Percentiles rank a stretch among this genome's conserved stretches.
phyloP scores from a whole-genome alignment of 129 eudicot species.

The Deinandra increscens region DNA sequence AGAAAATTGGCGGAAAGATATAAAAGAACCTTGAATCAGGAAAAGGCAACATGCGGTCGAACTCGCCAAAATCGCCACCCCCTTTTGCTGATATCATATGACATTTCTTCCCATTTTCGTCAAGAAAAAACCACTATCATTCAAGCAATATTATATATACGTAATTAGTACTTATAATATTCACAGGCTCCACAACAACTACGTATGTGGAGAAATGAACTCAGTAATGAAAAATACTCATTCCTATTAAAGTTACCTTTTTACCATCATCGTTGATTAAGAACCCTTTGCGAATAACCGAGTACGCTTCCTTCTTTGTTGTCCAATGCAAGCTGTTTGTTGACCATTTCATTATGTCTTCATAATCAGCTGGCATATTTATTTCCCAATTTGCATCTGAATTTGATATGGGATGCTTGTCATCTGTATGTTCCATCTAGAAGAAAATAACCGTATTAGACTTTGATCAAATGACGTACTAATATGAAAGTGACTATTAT shows the following conservation, averaged over 20 bases:
- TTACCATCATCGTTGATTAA: conserved; percentile 10
- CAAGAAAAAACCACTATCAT: conserved; percentile 25
- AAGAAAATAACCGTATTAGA: background rate
- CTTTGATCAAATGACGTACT: background rate
- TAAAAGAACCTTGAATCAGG: conserved; percentile 19
- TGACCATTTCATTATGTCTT: conserved; percentile 12
- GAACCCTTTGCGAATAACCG: conserved; percentile 19
- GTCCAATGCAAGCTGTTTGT: too few species aligned
- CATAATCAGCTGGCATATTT: conserved; percentile 22
- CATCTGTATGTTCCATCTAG: background rate
- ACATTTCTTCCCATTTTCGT: conserved; percentile 24
- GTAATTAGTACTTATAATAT: background rate
- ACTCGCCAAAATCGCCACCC: too few species aligned
- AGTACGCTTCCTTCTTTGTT: conserved; percentile 16
- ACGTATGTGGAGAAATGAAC: too few species aligned
- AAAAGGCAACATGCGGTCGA: too few species aligned
- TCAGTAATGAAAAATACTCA: background rate
- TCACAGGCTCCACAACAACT: background rate
- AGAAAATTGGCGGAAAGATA: background rate
- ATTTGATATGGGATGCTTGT: background rate
- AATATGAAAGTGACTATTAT: background rate
- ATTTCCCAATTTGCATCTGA: background rate
- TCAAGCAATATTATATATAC: background rate
- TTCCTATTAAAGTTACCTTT: conserved; percentile 8
- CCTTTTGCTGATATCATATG: conserved; percentile 6